Evolutionary conservation across 2,329 filamentous ascomycete genomes (phyloP).

Genomic region (Endoconidiophora polonica): DNA sequence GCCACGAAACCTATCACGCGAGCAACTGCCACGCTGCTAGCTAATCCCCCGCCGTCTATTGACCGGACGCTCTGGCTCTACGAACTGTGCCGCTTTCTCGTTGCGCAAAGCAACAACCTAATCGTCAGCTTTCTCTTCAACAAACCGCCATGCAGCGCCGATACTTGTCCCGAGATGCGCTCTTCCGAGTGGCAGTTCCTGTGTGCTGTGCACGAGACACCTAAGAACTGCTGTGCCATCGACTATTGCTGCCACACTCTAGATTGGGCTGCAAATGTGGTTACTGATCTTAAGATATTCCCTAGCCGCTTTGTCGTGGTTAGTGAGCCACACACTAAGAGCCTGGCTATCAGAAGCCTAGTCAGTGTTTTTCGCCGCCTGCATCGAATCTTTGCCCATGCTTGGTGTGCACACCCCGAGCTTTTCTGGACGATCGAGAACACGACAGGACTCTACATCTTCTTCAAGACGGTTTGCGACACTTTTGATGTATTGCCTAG

Average conservation of each 20-base stretch:
- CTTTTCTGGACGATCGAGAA: conserved; percentile 92
- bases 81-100: conserved; percentile 90
- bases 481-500: conserved; percentile 74
- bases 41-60: conserved; percentile 63
- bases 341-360: conserved; percentile 59
- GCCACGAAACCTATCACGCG: conserved; percentile 58
- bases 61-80: conserved; percentile 91
- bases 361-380: conserved; percentile 89
- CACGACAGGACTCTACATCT: conserved; percentile 79
- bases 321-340: conserved; percentile 40
- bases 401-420: conserved; percentile 92
- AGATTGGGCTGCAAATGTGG: conserved; percentile 89
- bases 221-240: conserved; percentile 93
- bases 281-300: conserved; percentile 90
- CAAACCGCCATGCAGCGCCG: conserved; percentile 68
- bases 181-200: conserved; percentile 98
- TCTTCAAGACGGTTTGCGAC: conserved; percentile 96
- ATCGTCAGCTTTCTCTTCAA: conserved; percentile 90
- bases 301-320: conserved; percentile 58
- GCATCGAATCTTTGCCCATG: conserved; percentile 94
- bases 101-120: conserved; percentile 82
- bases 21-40: conserved; percentile 57
- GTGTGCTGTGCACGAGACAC: conserved; percentile 90
- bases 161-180: conserved; percentile 94
- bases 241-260: conserved; percentile 98